Conservation (phyloP, 371 early-diverging fungal genomes). For the Apophysomyces elegans region DNA sequence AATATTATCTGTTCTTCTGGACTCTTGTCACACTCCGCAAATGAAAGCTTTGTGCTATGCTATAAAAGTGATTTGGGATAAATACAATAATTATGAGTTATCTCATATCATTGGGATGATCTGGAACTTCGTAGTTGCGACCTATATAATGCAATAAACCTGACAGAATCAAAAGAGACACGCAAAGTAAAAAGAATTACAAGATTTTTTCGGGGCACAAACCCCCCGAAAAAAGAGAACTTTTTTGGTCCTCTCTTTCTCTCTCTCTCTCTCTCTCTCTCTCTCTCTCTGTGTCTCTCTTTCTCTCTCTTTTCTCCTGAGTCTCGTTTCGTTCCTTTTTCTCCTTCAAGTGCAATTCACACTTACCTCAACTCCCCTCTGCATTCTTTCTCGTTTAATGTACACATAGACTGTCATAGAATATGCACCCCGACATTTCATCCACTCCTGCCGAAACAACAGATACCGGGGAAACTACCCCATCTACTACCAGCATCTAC, state of each 20-base stretch:
- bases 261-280: constrained; percentile 9
- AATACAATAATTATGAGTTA: too few species aligned
- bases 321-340: constrained; percentile 1
- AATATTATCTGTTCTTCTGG: too few species aligned
- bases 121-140: too few species aligned
- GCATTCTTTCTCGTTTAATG: constrained; percentile 7
- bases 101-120: too few species aligned
- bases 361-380: constrained; percentile 6
- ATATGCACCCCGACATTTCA: constrained; percentile 4
- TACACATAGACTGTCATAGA: constrained; percentile 7
- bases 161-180: not conserved
- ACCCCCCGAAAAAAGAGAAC: too few species aligned
- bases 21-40: too few species aligned
- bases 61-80: too few species aligned
- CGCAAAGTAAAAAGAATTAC: not conserved
- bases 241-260: not conserved
- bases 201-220: constrained; percentile 4
- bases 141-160: too few species aligned
- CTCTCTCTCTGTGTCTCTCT: not conserved
- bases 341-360: not conserved
- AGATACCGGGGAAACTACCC: constrained; percentile 4
- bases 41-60: too few species aligned
- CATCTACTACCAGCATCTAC: constrained; percentile 7
- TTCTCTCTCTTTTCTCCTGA: constrained; percentile 7
- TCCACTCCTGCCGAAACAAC: not conserved